Conservation (phyloP, 129 eudicot genomes). For the Gnaphalium uliginosum region DNA sequence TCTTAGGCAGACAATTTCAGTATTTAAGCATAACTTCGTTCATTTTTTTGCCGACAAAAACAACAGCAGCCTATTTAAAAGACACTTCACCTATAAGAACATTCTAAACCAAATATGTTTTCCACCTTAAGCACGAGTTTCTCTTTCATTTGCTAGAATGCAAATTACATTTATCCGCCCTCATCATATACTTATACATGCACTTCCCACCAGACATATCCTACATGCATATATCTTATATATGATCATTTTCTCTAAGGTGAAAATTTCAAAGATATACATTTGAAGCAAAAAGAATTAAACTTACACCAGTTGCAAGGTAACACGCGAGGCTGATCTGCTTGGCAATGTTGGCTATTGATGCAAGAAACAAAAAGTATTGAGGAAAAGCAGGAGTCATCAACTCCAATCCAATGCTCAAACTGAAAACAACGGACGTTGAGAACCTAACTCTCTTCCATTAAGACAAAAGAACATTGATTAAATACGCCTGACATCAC, state of each 20-base stretch:
- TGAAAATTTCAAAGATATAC: neutral
- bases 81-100: no score
- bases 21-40: neutral
- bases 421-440: conserved; percentile 88
- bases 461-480: conserved; percentile 25
- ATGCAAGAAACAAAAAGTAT: conserved; percentile 88
- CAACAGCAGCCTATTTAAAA: no score
- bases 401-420: conserved; percentile 96
- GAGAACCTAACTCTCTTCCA: conserved; percentile 92
- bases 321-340: conserved; percentile 96
- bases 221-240: neutral
- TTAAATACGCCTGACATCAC: neutral
- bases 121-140: no score
- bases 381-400: conserved; percentile 89
- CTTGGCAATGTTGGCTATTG: conserved; percentile 88
- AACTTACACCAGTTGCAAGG: conserved; percentile 95
- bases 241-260: neutral
- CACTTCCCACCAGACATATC: no score
- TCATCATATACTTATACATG: no score
- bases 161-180: no score
- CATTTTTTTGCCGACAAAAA: neutral
- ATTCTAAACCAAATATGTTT: no score
- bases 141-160: no score
- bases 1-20: no score
- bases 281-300: neutral